phyloP scores from a whole-genome alignment of 805 yeast species.

The Hanseniaspora valbyensis region DNA sequence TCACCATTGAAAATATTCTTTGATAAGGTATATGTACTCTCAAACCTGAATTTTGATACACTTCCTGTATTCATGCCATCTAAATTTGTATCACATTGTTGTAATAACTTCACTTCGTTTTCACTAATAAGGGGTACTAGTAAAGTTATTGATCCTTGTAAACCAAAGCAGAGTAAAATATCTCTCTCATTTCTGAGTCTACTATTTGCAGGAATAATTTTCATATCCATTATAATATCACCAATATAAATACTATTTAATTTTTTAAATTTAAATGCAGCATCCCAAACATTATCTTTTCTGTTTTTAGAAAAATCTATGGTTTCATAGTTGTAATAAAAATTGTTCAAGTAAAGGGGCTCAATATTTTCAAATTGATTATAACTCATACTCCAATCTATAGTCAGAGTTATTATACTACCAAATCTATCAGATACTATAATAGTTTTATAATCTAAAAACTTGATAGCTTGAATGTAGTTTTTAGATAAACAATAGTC shows the following conservation, averaged over 20 bases:
- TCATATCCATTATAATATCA: conserved; percentile 3
- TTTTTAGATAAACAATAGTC: conserved; percentile 4
- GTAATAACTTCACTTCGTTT: background rate
- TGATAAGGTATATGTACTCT: conserved; percentile 7
- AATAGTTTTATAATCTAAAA: conserved; percentile 11
- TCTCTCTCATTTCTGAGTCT: conserved; percentile 5
- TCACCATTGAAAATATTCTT: conserved; percentile 11
- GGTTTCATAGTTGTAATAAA: background rate
- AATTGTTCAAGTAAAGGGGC: background rate
- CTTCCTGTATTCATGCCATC: background rate
- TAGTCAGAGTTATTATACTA: background rate
- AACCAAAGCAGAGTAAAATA: conserved; percentile 5
- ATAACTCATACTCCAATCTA: background rate
- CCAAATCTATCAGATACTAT: conserved; percentile 13
- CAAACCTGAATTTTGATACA: conserved; percentile 4
- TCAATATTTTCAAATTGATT: conserved; percentile 5
- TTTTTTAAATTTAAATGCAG: conserved; percentile 12
- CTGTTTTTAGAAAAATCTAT: conserved; percentile 9
- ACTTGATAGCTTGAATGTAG: background rate
- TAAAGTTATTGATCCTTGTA: conserved; percentile 11
- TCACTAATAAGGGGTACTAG: conserved; percentile 1
- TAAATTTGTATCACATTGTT: background rate
- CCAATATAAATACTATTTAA: conserved; percentile 5
- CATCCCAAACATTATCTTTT: conserved; percentile 14
- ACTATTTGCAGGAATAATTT: background rate